Evolutionary conservation across 2,329 filamentous ascomycete species (phyloP).

Genomic region (Cryoendolithus antarcticus): DNA sequence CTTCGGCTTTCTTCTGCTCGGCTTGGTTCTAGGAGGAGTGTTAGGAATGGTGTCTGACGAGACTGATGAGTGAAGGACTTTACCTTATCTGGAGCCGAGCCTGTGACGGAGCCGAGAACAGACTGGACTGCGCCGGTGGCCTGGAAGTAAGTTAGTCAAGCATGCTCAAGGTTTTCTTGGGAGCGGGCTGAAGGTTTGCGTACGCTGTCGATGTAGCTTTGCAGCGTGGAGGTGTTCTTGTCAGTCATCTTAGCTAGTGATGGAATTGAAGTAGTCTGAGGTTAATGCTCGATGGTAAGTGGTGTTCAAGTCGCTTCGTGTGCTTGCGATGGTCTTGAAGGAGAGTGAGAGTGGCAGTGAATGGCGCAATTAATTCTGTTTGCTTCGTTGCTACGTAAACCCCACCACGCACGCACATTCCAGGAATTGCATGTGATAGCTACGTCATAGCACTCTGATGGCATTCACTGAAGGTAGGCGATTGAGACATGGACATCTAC

Average conservation of each 20-base stretch:
- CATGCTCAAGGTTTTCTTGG: neutral
- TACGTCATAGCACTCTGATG: too few relatives aligned
- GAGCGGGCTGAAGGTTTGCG: neutral
- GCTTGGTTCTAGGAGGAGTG: constrained; percentile 36
- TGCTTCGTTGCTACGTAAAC: too few relatives aligned
- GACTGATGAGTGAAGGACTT: constrained; percentile 3
- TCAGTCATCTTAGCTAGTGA: constrained; percentile 33
- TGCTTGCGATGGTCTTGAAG: too few relatives aligned
- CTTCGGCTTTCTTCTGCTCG: constrained; percentile 52
- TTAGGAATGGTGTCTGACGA: neutral
- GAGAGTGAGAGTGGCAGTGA: too few relatives aligned
- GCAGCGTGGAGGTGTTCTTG: constrained; percentile 59
- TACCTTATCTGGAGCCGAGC: constrained; percentile 56
- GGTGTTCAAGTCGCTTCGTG: too few relatives aligned
- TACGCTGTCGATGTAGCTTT: constrained; percentile 51
- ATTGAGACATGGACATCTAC: too few relatives aligned
- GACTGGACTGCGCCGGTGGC: constrained; percentile 63
- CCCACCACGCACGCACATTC: too few relatives aligned
- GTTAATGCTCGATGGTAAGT: constrained; percentile 5
- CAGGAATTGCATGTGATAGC: too few relatives aligned
- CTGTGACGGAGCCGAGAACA: constrained; percentile 59
- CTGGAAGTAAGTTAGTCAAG: constrained; percentile 33
- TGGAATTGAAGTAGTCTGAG: neutral
- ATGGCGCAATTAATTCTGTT: too few relatives aligned
- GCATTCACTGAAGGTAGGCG: too few relatives aligned